Evolutionary conservation across 305 asterid species (phyloP).

Genomic region (Solanum chacoense): DNA sequence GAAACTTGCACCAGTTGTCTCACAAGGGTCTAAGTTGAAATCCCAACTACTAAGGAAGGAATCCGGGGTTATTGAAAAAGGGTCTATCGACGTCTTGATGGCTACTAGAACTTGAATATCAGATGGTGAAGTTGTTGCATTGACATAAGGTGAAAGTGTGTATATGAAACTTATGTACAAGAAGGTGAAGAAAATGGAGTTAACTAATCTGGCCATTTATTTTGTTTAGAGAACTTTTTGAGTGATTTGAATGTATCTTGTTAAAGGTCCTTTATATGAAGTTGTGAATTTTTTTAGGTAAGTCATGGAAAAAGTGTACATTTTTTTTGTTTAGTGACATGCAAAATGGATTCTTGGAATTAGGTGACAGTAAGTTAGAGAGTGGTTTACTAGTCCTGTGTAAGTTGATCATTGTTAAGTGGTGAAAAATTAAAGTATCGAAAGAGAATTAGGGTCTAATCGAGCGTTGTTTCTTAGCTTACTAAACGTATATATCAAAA

Average conservation of each 20-base stretch:
- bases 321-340: background rate
- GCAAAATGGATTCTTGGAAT: constrained; percentile 8
- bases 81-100: constrained; percentile 30
- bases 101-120: constrained; percentile 25
- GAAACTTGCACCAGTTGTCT: constrained; percentile 24
- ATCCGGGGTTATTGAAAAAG: constrained; percentile 23
- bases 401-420: background rate
- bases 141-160: background rate
- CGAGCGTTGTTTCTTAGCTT: background rate
- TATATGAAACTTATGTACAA: background rate
- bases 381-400: background rate
- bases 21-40: constrained; percentile 38
- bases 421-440: background rate
- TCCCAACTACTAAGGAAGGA: constrained; percentile 38
- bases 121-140: constrained; percentile 21
- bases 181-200: background rate
- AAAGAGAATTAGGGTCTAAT: background rate
- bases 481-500: background rate
- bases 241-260: background rate
- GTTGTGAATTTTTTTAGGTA: background rate
- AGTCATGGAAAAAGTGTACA: background rate
- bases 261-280: constrained; percentile 4
- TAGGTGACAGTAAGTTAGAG: constrained; percentile 1
- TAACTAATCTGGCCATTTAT: constrained; percentile 10
- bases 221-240: background rate